Base-by-base conservation (phyloP, 2,329 filamentous ascomycete genomes). In the Fusarium sp. region DNA sequence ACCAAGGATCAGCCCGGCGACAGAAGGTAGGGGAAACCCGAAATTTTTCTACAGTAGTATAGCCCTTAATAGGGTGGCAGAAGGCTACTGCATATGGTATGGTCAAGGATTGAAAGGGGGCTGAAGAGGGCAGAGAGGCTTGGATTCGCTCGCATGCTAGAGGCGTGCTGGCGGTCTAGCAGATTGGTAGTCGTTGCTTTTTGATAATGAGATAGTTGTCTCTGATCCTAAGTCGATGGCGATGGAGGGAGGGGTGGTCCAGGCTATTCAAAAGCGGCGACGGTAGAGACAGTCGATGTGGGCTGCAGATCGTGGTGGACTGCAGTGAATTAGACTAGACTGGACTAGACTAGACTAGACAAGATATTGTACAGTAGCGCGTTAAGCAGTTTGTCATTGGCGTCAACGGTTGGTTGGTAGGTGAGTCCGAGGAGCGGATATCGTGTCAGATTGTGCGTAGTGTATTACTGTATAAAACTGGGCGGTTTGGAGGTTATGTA, bases 201-300 rank as follows among this genome's bases (percentile, higher is more conserved):
- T 72, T 62, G 51, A 51, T 59, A 50, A 47, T 67, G 62, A 74
- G 62, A 74, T 72, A 75, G 57, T 56, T 69, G 66, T 67, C 63
- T 70, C 67, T 69, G 58, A 64, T 65, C 55, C 49, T 57, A 54
- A 58, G 51, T 46, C 28, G 65, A 53, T 33, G 61, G 60, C 33
- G 62, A 53, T 30, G 61, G 53, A 58, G 51, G 28, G 44, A 44
- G 51, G 40, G 38, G 45, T 8, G 33, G 34, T 42, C 46, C 40
- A 59, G 44, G 33, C 57, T 64, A 58, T 23, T 23, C 23, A 23
- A 23, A 46, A 65, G 53, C 26, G 41, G 34, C 54, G 46, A 28
- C 44, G 37, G 55, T 49, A 44, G 55, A 36, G 57, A 52, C 58
- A 67, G 57, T 61, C 38, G 52, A 57, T 53, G 51, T 54, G 53